A percentile compares a stretch with the other conserved stretches of the same genome.
phyloP scores from a whole-genome alignment of 305 asterid species.

The Fraxinus greggii region DNA sequence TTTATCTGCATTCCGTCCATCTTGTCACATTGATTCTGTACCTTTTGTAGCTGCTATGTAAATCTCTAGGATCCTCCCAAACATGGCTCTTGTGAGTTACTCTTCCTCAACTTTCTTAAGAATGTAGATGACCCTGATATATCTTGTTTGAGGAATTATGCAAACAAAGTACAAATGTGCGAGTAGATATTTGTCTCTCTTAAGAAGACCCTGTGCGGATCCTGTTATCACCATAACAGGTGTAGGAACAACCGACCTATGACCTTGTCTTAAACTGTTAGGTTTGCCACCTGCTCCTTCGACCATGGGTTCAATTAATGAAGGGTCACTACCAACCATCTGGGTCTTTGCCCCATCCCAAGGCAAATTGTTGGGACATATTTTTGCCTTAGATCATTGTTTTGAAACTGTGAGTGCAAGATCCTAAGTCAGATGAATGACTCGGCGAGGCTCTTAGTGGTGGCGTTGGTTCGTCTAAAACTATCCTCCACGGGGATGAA shows the following conservation, averaged over 20 bases:
- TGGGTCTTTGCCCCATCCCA: not conserved
- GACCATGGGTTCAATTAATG: not conserved
- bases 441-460: not conserved
- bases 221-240: not conserved
- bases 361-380: not conserved
- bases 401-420: not conserved
- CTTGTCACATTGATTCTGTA: not conserved
- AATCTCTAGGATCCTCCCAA: not conserved
- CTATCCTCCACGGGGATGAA: not conserved
- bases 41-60: not conserved
- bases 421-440: not conserved
- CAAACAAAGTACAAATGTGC: not conserved
- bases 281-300: not conserved
- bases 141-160: not conserved
- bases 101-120: not conserved
- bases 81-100: not conserved
- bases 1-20: not conserved
- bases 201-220: not conserved
- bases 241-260: not conserved
- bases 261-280: not conserved
- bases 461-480: not conserved
- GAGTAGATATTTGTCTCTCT: not conserved
- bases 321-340: not conserved
- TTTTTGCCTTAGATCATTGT: not conserved
- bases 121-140: not conserved